Base-by-base conservation (phyloP, 495 filamentous ascomycete genomes). In the Annulohypoxylon moriforme region DNA sequence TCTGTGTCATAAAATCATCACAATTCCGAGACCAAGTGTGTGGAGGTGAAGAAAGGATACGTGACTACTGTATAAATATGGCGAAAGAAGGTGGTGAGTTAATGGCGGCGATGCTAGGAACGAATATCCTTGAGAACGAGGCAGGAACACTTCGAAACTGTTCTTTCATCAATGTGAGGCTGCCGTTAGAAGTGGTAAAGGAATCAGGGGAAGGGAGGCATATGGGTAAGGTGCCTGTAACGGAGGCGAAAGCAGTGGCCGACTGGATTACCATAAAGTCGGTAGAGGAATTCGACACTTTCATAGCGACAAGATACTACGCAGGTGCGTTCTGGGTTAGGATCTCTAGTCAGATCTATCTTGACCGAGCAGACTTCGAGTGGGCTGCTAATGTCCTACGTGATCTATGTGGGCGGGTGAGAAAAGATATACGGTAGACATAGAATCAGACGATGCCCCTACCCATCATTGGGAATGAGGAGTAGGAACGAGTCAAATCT, bases 291-390 rank as follows among this genome's bases (percentile, higher is more conserved):
- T 89, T 89, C 74, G 82, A 91, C 50, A 93, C 93, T 0, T 95
- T 91, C 77, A 81, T 95, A 56, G 84, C 89, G 0, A 78, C 92
- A 6, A 89, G 86, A 67, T 81, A 81, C 10, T 91, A 94, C 77
- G 82, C 79, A 1, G 86, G 85, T 3, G 80, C 79, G 40, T 87
- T 89, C 76, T 97, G 92, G 92, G 82, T 84, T 4, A 81, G 95
- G 44, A 70, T 97, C 27, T 93, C 90, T 74, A 92, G 85, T 24
- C 93, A 97, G 85, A 83, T 94, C 0, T 98, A 93, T 78, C 78
- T 97, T 55, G 93, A 93, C 40, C 74, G 86, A 58, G 83, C 81
- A 2, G 94, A 97, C 82, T 97, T 97, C 73, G 88, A 91, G 76
- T 92, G 89, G 88, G 85, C 85, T 20, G 93, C 81, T 1, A 72